phyloP scores from a whole-genome alignment of 768 basidiomycete genomes.

The Tephrocybe rancida region DNA sequence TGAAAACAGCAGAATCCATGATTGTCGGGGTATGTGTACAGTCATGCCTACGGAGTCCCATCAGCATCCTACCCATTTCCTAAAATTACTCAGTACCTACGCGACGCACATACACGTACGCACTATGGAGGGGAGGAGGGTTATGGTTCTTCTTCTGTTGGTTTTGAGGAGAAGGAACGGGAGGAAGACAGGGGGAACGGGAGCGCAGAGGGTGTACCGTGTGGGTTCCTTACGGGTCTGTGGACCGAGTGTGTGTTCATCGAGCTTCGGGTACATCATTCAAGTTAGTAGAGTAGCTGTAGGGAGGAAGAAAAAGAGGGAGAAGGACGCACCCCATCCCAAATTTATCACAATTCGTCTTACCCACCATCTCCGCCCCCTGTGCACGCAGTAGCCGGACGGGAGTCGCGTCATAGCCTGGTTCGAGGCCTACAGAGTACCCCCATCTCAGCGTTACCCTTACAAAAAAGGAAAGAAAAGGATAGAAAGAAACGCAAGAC shows the following conservation, averaged over 20 bases:
- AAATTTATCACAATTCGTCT: constrained; percentile 97
- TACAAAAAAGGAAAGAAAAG: too few relatives aligned
- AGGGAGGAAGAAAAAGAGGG: too few relatives aligned
- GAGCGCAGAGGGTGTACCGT: background rate
- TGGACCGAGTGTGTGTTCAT: constrained; percentile 73
- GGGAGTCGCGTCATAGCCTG: constrained; percentile 89
- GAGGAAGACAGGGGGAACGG: too few relatives aligned
- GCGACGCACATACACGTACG: constrained; percentile 79
- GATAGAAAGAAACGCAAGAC: background rate
- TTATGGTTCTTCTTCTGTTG: too few relatives aligned
- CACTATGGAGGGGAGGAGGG: constrained; percentile 92
- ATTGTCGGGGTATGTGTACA: constrained; percentile 40
- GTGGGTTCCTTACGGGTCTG: constrained; percentile 81
- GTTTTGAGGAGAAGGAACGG: too few relatives aligned
- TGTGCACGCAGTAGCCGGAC: constrained; percentile 59
- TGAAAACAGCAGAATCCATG: constrained; percentile 2
- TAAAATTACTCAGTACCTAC: constrained; percentile 67
- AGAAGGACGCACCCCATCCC: constrained; percentile 92
- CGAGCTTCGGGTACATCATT: too few relatives aligned
- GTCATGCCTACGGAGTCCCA: constrained; percentile 56
- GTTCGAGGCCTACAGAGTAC: constrained; percentile 55
- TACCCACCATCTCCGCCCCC: constrained; percentile 80
- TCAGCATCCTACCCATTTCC: background rate
- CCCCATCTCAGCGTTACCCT: background rate
- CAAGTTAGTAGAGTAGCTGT: too few relatives aligned